Percentiles rank a stretch among this genome's conserved stretches.
phyloP scores from a whole-genome alignment of 306 rosid genomes.

The Fagus crenata region DNA sequence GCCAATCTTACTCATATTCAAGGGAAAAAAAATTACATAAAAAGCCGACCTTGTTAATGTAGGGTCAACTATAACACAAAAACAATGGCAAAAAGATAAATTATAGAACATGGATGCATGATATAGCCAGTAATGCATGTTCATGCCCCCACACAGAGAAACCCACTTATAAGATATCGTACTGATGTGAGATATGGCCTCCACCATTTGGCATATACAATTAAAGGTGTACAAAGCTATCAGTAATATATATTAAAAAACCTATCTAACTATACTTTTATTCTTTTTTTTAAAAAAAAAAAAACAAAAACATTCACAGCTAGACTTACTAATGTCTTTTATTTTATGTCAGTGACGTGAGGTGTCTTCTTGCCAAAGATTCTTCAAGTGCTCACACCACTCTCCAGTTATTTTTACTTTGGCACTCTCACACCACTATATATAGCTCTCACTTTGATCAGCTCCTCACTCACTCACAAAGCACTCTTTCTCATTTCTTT shows the following conservation, averaged over 20 bases:
- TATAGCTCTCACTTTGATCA: slow-evolving; percentile 45
- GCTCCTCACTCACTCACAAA: slow-evolving; percentile 35
- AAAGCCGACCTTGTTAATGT: not conserved
- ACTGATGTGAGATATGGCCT: slow-evolving; percentile 29
- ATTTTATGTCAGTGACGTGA: slow-evolving; percentile 51
- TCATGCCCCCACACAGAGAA: slow-evolving; percentile 20
- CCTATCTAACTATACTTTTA: not conserved
- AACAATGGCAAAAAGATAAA: slow-evolving; percentile 1
- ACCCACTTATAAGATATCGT: slow-evolving; percentile 32
- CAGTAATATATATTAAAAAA: not conserved
- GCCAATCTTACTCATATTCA: too few species aligned
- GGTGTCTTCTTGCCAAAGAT: slow-evolving; percentile 59
- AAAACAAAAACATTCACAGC: slow-evolving; percentile 53
- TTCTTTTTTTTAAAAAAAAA: not conserved
- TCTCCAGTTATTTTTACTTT: slow-evolving; percentile 2
- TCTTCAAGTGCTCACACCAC: slow-evolving; percentile 40
- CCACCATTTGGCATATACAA: slow-evolving; percentile 28
- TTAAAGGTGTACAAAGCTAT: not conserved
- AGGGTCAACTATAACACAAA: not conserved
- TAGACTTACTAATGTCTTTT: slow-evolving; percentile 50
- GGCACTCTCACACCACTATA: slow-evolving; percentile 49
- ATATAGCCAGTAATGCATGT: slow-evolving; percentile 22
- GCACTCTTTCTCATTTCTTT: slow-evolving; percentile 19
- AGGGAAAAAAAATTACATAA: not conserved
- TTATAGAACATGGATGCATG: slow-evolving; percentile 37